These are phyloP conservation scores for Coccinonectria pachysandricola DNA, from an alignment of 2,329 filamentous ascomycete species.

Conservation along the genomic window DNA sequence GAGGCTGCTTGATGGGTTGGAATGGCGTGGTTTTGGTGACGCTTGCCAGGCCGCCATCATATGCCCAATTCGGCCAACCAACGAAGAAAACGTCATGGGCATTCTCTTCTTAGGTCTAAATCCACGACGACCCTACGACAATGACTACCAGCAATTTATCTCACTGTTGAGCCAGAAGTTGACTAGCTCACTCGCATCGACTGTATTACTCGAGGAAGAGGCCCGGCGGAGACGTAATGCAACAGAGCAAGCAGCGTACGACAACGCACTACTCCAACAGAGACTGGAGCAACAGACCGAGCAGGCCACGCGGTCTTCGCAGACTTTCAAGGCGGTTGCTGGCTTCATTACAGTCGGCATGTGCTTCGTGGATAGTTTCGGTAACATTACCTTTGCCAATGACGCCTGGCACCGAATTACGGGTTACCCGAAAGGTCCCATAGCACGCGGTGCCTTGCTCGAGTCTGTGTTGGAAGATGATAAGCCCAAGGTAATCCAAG, in stretches of 20 bases:
- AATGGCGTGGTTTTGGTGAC: constrained; percentile 55
- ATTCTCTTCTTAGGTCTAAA: constrained; percentile 62
- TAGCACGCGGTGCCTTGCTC: constrained; percentile 28
- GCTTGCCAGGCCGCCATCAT: constrained; percentile 56
- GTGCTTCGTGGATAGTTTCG: constrained; percentile 56
- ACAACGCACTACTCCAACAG: constrained; percentile 55
- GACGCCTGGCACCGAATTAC: constrained; percentile 51
- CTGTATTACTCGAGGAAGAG: constrained; percentile 62
- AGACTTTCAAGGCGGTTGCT: constrained; percentile 59
- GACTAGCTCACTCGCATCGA: constrained; percentile 58
- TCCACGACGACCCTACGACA: constrained; percentile 60
- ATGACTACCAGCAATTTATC: constrained; percentile 61
- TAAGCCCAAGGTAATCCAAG: constrained; percentile 27
- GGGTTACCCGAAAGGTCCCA: constrained; percentile 28
- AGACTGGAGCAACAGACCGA: constrained; percentile 48
- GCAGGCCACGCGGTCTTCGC: constrained; percentile 43
- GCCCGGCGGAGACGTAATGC: constrained; percentile 42
- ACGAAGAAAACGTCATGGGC: constrained; percentile 54
- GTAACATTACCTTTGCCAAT: constrained; percentile 61
- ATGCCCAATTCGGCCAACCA: constrained; percentile 57
- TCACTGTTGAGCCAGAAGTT: constrained; percentile 45
- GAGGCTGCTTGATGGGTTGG: constrained; percentile 46
- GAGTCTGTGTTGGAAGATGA: constrained; percentile 38
- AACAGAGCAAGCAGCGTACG: constrained; percentile 51
- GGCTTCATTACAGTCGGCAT: constrained; percentile 67